Evolutionary conservation across 345 rosid genomes (phyloP), one percentile per base, ranked within the genome.

Genomic region (Rhodamnia argentea): DNA sequence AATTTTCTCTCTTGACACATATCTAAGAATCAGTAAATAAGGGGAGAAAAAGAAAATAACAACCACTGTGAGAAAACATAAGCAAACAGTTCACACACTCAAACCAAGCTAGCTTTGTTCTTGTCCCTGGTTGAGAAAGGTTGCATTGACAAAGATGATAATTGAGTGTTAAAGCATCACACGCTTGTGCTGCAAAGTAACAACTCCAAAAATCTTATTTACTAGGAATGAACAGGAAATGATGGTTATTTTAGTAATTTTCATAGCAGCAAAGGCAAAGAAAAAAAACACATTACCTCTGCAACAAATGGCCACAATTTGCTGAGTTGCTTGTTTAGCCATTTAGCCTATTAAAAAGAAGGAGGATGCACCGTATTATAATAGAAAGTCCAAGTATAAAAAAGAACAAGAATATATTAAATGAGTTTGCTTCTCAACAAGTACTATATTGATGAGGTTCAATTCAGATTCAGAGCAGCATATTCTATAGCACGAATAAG

Each of bases 221-320:
- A 70, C 47, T 0, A 18, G 78, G 78, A 70, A 29, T 18, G 47
- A 40, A 32, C 78, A 70, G 78, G 37, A 32, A 70, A 70, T 70
- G 78, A 37, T 0, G 44, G 44, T 32, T 56, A 9, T 22, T 70
- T 70, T 32, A 18, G 44, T 32, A 70, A 15, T 24, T 18, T 32
- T 70, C 78, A 2, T 18, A 32, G 20, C 78, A 70, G 47, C 47
- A 5, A 32, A 64, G 44, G 44, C 78, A 32, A 4, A 64, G 52
- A 56, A 53, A 86, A 83, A 88, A 56, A 90, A 54, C 42, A 83
- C 81, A 91, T 94, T 91, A 95, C 99, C 89, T 98, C 99, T 29
- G 98, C 99, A 78, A 98, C 85, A 85, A 85, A 98, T 78, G 99
- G 99, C 99, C 99, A 98, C 87, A 98, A 87, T 91, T 96, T 98